Base-by-base conservation (phyloP, 495 filamentous ascomycete genomes). In the Margaritispora aquatica region DNA sequence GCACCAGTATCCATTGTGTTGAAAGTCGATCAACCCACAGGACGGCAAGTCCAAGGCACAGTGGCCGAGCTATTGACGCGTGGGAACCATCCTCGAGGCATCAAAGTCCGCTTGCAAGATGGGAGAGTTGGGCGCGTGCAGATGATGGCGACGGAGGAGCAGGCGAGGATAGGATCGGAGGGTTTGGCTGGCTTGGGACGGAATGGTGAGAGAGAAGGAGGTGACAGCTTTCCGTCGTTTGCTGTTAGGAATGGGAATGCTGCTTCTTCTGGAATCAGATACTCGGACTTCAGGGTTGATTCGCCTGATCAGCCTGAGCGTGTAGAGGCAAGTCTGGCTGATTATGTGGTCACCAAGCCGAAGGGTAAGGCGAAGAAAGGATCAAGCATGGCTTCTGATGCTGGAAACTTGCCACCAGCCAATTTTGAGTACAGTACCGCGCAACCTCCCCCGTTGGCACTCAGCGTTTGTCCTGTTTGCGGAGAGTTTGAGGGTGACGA, bases 91-190 rank as follows among this genome's bases (percentile, higher is more conserved):
- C 83, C 84, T n/a, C 75, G 84, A 27, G 88, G 88, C 51, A 86
- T 91, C 71, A 91, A 91, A 72, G 88, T 91, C 17, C 79, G 85
- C 1, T 71, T 90, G 1, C 66, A 71, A 17, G 84, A 88, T 69
- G 88, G 88, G 4, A 74, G 84, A 49, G 77, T 90, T 17, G 88
- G 88, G 2, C 71, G 88, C 29, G 86, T 90, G 27, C 87, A 90
- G 68, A 74, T 70, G 60, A 75, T 85, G 64, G 72, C 64, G 19
- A 65, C 57, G 11, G 54, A 57, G 21, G 62, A 66, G 21, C 57
- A 65, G 4, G 58, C 69, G 4, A 36, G 19, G 50, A 56, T 53
- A 2, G 66, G 54, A 8, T 64, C 58, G 24, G 62, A 57, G 2
- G 57, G 31, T 1, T 57, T 66, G 31, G 66, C 53, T 41, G 60